Evolutionary conservation across 768 basidiomycete species (phyloP), one percentile per base, ranked within the genome.

Genomic region (Mycena pura): DNA sequence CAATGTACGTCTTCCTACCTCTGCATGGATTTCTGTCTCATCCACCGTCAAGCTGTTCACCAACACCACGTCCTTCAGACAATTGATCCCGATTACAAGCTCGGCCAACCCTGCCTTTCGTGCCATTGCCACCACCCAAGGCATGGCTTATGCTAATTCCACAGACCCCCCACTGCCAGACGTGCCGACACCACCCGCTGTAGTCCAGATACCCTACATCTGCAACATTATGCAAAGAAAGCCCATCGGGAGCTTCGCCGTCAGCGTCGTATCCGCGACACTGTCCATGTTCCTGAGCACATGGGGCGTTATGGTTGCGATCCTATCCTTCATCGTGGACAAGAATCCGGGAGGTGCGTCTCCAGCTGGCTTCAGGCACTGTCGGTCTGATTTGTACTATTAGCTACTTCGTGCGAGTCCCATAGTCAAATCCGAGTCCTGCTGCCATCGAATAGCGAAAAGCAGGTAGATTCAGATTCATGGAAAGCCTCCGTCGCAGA

Each of bases 231-330:
- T 36, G 21, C 54, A 48, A 41, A 29, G 52, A 29, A 63, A 63
- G 56, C 43, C 61, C n/a, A 36, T 41, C n/a, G 56, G 56, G 21
- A 63, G 61, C 55, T 49, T 57, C 24, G 47, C 41, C 21, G 43
- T 58, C 28, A 63, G 41, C 41, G 48, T 57, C 28, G 5, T 55
- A 15, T 57, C 53, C 21, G 55, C 61, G 11, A 57, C 61, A 6
- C 56, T 63, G 38, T 63, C 61, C 14, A 63, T 63, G 55, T 63
- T 57, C 55, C 32, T 63, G 29, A 43, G 41, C n/a, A 50, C 50
- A 43, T 60, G 58, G 58, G 58, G 58, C n/a, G 7, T 32, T 19
- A 47, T 47, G 14, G 22, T 21, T 47, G 29, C 46, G 9, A 31
- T 47, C n/a, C 46, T 47, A 28, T 47, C 46, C 29, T 31, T 32